A percentile compares a stretch with the other conserved stretches of the same genome.
These are phyloP conservation scores for Paraphoma chrysanthemicola DNA, from an alignment of 2,329 filamentous ascomycete genomes.

Conservation along the genomic window DNA sequence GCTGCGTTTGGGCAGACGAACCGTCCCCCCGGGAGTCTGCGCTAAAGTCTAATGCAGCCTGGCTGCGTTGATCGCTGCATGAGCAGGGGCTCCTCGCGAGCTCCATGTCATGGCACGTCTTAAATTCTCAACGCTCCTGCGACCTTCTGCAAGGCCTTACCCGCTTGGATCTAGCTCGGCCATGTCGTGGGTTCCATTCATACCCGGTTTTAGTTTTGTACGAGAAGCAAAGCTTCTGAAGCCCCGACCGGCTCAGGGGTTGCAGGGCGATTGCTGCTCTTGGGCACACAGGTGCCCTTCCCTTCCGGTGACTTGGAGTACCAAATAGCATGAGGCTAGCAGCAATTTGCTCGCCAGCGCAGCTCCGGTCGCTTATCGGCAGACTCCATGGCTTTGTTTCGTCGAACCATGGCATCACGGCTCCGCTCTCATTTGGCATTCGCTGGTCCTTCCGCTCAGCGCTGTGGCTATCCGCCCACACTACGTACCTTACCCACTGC, in stretches of 20 bases:
- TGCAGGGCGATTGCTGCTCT: constrained; percentile 21
- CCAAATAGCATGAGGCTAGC: constrained; percentile 29
- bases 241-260: constrained; percentile 46
- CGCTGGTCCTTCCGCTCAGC: constrained; percentile 42
- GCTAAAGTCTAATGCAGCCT: constrained; percentile 13
- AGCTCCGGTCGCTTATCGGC: constrained; percentile 37
- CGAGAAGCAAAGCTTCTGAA: constrained; percentile 36
- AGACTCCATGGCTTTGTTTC: constrained; percentile 30
- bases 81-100: constrained; percentile 29
- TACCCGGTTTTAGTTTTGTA: constrained; percentile 35
- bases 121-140: constrained; percentile 40
- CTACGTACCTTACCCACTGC: constrained; percentile 45
- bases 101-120: constrained; percentile 38
- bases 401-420: constrained; percentile 33
- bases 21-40: constrained; percentile 28
- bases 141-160: constrained; percentile 41
- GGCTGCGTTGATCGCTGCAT: constrained; percentile 35
- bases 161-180: constrained; percentile 38
- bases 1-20: constrained; percentile 23
- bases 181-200: constrained; percentile 45
- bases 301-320: constrained; percentile 38
- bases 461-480: constrained; percentile 40
- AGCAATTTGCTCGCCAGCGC: constrained; percentile 37
- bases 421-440: constrained; percentile 39
- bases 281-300: constrained; percentile 26